Evolutionary conservation across 495 filamentous ascomycete genomes (phyloP).

Genomic region (Trichoderma erinaceum): DNA sequence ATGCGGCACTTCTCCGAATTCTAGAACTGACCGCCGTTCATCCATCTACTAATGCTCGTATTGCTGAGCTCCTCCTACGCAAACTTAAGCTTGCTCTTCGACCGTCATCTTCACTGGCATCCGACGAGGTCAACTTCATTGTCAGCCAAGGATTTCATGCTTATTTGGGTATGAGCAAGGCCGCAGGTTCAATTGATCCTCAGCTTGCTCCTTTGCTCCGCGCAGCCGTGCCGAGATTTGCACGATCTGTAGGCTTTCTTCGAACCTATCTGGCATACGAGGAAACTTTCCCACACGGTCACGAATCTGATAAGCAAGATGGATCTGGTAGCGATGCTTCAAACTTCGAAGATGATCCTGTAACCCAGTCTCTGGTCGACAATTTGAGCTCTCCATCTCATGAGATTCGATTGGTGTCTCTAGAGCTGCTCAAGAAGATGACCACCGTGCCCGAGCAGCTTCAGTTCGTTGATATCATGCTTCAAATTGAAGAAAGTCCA

Average conservation of each 20-base stretch:
- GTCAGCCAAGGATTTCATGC: conserved; percentile 50
- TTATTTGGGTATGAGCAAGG: conserved; percentile 46
- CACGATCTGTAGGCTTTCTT: conserved; percentile 58
- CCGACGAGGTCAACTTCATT: conserved; percentile 53
- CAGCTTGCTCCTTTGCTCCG: conserved; percentile 53
- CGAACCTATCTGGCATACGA: conserved; percentile 59
- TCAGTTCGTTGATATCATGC: conserved; percentile 47
- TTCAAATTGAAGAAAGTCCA: conserved; percentile 71
- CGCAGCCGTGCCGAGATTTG: conserved; percentile 54
- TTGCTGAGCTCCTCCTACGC: conserved; percentile 48
- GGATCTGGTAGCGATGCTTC: conserved; percentile 1
- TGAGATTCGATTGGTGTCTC: conserved; percentile 58
- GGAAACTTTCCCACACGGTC: conserved; percentile 36
- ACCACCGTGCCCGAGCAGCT: conserved; percentile 30
- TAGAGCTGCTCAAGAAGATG: conserved; percentile 58
- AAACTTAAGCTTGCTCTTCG: conserved; percentile 53
- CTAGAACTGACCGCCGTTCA: conserved; percentile 44
- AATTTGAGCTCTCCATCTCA: conserved; percentile 71
- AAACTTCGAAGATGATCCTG: conserved; percentile 39
- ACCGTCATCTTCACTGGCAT: conserved; percentile 46
- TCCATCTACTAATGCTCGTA: conserved; percentile 47
- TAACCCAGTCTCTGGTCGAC: conserved; percentile 56
- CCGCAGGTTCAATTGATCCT: conserved; percentile 42
- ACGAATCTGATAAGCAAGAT: conserved; percentile 21
- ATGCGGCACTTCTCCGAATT: conserved; percentile 46